Evolutionary conservation across 2,329 filamentous ascomycete genomes (phyloP).

Genomic region (Diaporthe australafricana): DNA sequence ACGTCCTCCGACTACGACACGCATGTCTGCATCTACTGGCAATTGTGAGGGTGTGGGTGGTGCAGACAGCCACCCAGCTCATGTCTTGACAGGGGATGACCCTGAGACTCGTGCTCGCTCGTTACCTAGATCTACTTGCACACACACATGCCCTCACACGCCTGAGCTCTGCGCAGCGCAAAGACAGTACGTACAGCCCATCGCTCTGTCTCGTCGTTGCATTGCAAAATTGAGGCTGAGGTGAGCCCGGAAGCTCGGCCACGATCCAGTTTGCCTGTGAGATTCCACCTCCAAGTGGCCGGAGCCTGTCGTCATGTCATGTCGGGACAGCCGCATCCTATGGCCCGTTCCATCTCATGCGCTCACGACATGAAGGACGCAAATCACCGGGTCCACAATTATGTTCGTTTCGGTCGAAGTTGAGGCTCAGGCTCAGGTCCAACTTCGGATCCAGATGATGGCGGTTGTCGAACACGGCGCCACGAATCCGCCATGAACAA

Average conservation of each 20-base stretch:
- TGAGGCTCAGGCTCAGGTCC: neutral
- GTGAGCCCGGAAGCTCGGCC: slow-evolving; percentile 4
- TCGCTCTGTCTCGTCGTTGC: neutral
- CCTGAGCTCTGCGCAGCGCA: too few species aligned
- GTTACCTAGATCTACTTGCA: neutral
- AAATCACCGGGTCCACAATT: neutral
- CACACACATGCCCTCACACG: neutral
- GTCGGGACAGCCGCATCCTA: neutral
- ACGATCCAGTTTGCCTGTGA: slow-evolving; percentile 8
- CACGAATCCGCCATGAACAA: slow-evolving; percentile 3
- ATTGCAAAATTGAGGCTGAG: slow-evolving; percentile 19
- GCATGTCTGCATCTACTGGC: slow-evolving; percentile 7
- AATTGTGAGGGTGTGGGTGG: neutral
- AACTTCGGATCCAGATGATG: neutral
- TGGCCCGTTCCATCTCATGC: neutral
- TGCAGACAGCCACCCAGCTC: neutral
- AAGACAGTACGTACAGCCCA: neutral
- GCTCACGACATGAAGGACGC: neutral
- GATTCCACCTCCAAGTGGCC: neutral
- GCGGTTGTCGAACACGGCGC: neutral
- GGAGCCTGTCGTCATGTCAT: neutral
- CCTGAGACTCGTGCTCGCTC: neutral
- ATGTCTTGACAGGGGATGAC: slow-evolving; percentile 1
- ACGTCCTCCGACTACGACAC: neutral
- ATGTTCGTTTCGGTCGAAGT: neutral